A percentile compares a stretch with the other conserved stretches of the same genome.
Conservation (phyloP, 441 rosid species). For the Kokia cookei region DNA sequence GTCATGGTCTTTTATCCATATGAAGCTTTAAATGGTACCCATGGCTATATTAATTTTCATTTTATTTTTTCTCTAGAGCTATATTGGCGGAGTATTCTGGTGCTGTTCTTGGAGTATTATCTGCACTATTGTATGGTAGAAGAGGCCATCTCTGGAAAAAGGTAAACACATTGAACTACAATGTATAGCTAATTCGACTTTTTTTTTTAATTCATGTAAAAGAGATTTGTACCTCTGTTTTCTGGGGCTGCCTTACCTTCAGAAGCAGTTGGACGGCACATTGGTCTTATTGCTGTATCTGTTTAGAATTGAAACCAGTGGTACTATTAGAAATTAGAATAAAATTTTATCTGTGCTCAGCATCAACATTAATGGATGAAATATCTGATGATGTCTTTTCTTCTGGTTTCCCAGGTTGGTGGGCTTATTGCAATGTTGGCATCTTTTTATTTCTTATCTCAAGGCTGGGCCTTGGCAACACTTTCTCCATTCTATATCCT, state of each 20-base stretch:
- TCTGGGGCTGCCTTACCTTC: not conserved
- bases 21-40: not conserved
- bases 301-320: not conserved
- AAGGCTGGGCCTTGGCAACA: constrained; percentile 89
- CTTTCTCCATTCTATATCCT: constrained; percentile 92
- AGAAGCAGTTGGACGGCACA: not conserved
- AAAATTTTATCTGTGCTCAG: not conserved
- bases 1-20: not conserved
- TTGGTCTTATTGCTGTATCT: not conserved
- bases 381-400: constrained; percentile 1
- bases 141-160: constrained; percentile 77
- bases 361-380: not conserved
- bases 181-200: not conserved
- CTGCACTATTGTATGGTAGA: constrained; percentile 81
- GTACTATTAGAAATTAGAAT: not conserved
- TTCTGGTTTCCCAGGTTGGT: constrained; percentile 48
- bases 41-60: not conserved
- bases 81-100: constrained; percentile 96
- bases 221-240: not conserved
- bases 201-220: not conserved
- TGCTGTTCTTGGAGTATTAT: constrained; percentile 92
- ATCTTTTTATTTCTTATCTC: constrained; percentile 81
- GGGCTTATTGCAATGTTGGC: constrained; percentile 86
- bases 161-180: constrained; percentile 36
- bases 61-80: constrained; percentile 40